Evolutionary conservation across 164 flowering plant genomes (phyloP).

Genomic region (Chimonanthus praecox): DNA sequence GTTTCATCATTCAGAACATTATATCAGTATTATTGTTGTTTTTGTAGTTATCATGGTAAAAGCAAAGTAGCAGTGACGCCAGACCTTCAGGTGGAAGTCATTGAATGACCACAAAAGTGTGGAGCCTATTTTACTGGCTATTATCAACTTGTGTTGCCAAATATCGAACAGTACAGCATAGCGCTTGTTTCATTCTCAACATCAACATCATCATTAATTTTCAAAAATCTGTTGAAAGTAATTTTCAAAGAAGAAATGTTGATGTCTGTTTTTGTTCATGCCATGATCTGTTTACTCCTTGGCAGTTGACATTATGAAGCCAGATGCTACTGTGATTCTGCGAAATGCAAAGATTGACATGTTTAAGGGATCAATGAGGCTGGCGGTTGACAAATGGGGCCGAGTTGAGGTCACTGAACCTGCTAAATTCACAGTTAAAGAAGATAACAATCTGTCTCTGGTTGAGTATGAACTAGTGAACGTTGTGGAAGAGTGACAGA

Average conservation of each 20-base stretch:
- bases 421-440: constrained; percentile 32
- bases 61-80: background rate
- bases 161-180: background rate
- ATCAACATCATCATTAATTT: background rate
- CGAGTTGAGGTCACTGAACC: constrained; percentile 44
- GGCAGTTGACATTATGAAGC: constrained; percentile 42
- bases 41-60: too few relatives aligned
- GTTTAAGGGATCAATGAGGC: constrained; percentile 50
- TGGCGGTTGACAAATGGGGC: constrained; percentile 47
- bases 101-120: background rate
- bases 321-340: constrained; percentile 35
- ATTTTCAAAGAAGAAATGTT: too few relatives aligned
- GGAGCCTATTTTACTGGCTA: background rate
- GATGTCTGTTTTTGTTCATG: background rate
- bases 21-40: too few relatives aligned
- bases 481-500: constrained; percentile 21
- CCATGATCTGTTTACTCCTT: background rate
- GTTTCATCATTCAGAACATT: too few relatives aligned
- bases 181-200: background rate
- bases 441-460: constrained; percentile 41
- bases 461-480: constrained; percentile 44
- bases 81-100: background rate
- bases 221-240: too few relatives aligned
- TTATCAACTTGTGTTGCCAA: too few relatives aligned
- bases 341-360: constrained; percentile 46